Base-by-base conservation (phyloP, 2,329 filamentous ascomycete genomes). In the Penicillium sp. region DNA sequence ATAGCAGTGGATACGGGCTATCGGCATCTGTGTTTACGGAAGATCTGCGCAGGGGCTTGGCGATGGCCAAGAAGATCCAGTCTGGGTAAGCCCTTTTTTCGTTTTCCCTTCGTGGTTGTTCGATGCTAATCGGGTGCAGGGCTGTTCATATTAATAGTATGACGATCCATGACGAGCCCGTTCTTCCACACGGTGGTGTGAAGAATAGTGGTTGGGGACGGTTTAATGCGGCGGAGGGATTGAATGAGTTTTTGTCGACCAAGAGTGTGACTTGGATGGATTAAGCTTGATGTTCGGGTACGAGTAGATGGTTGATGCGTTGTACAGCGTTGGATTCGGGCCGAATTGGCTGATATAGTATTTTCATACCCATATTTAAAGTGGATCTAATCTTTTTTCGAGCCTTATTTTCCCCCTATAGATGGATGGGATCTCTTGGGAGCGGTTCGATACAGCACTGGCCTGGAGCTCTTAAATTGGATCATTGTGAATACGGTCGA, bases 1-100 rank as follows among this genome's bases (percentile, higher is more conserved):
- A 95, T 66, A 85, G 91, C 57, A 89, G 86, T 10, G 86, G 89
- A 36, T 92, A 90, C 65, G 89, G 89, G 1, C 77, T 94, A 5
- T 77, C 78, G 2, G 80, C 84, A 1, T 80, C 88, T 0, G 81
- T 94, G 1, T 94, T 91, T 67, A 90, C 88, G 0, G 76, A 82
- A 57, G 83, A 89, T 67, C 69, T 92, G 45, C 67, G 76, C 14
- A 74, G 74, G 47, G 85, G 77, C 0, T 67, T 88, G 56, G 74
- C 79, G 2, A 69, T 88, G 38, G 84, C 85, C 2, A 77, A 72
- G 56, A 74, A 76, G 52, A 82, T 88, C 56, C 83, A 92, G 67
- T 80, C 81, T 33, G 89, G 86, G 70, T 74, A 54, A 56, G 69
- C n/a, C 7, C 8, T 7, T 7, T 36, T 31, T 44, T 60, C 50